A percentile compares a stretch with the other conserved stretches of the same genome.
Conservation (phyloP, 306 rosid species). For the Malus fusca region DNA sequence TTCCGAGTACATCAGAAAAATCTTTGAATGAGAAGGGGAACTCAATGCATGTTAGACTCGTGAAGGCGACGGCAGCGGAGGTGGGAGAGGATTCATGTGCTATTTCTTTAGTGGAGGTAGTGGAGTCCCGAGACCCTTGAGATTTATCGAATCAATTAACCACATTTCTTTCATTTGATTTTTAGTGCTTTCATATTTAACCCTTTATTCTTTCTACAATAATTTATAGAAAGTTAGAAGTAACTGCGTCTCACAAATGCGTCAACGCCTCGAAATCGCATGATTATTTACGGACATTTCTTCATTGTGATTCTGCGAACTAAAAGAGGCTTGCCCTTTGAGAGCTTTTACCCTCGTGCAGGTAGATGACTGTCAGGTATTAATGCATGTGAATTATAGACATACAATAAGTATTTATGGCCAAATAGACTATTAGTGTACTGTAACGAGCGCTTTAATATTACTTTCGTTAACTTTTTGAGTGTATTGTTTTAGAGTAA, state of each 20-base stretch:
- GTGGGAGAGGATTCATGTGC: conserved; percentile 35
- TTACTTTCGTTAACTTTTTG: not conserved
- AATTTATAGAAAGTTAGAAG: not conserved
- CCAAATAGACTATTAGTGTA: not conserved
- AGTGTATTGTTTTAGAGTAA: not conserved
- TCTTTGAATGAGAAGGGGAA: not conserved
- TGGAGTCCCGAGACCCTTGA: conserved; percentile 17
- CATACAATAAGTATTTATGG: no score
- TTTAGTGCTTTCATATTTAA: not conserved
- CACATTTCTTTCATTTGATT: not conserved
- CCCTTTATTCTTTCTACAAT: not conserved
- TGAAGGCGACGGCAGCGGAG: conserved; percentile 85
- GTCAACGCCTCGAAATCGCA: no score
- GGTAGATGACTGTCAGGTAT: no score
- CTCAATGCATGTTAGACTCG: conserved; percentile 40
- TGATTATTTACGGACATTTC: no score
- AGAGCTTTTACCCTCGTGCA: no score
- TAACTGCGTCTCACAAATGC: no score
- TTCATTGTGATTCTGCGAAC: no score
- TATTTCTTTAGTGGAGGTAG: not conserved
- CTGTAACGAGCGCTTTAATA: not conserved
- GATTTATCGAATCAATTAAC: not conserved
- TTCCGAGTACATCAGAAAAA: fast-evolving
- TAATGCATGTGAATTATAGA: no score
- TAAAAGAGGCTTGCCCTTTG: no score